Evolutionary conservation across 1,284 basidiomycete species (phyloP), one percentile per base, ranked within the genome.

Genomic region (Trichosporon sp.): DNA sequence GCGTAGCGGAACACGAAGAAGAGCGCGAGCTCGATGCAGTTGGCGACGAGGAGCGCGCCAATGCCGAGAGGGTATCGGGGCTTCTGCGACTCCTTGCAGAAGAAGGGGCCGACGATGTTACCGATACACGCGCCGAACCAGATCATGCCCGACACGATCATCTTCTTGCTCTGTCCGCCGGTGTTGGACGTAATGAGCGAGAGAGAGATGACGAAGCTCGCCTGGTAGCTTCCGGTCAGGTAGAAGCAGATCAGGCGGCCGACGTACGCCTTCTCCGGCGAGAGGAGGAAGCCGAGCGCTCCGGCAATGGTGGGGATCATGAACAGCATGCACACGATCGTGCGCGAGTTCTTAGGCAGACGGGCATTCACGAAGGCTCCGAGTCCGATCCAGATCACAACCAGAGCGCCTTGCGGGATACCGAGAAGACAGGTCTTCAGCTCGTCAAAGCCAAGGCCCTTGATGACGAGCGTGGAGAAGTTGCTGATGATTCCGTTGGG

Each of bases 211-310:
- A 87, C 86, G 72, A 87, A 87, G 0, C 83, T 83, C 1, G 85
- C 79, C 72, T 86, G 85, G 66, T 85, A 85, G 6, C 85, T 84
- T 11, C 85, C 84, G 5, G 85, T 85, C 14, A 86, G 75, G 77
- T 79, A 85, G 78, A 82, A 94, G 89, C 74, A 94, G 74, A 84
- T 83, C 8, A 84, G 73, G n/a, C 83, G 74, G 1, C 81, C 83
- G 51, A 84, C 78, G 71, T 84, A 81, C 14, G 83, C 83, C 32
- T 83, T 66, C 0, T 67, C 64, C 2, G 84, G 84, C 0, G 84
- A 83, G 10, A 84, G 78, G n/a, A 84, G 73, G 76, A 85, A 84
- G 0, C 84, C 83, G 1, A 86, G 78, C 2, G 81, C 78, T 0
- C 84, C 84, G 0, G 75, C 79, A 54, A 84, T 83, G 4, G 82